Evolutionary conservation across 2,329 filamentous ascomycete genomes (phyloP), one percentile per base, ranked within the genome.

Genomic region (Penicillium sp.): DNA sequence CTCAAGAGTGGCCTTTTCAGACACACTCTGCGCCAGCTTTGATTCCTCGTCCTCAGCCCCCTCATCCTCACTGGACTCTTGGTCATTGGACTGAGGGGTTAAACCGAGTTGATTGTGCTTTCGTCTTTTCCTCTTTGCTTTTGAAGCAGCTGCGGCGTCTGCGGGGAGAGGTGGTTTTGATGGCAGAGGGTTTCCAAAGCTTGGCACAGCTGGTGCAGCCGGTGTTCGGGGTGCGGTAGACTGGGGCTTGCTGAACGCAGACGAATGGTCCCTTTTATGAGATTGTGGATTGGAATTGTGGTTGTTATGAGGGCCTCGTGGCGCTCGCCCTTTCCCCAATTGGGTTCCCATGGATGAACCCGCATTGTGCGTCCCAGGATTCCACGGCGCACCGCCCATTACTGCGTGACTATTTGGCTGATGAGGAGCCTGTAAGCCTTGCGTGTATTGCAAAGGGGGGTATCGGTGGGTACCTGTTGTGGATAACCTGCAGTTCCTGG

Each of bases 361-460:
- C 60, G 77, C 71, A 40, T 74, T 70, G 49, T 78, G 72, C 44
- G 68, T 69, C 41, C 80, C 78, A 65, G 79, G 79, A 3, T 77
- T 77, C 71, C 80, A 79, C 47, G 74, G 74, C 55, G 81, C 77
- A 2, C 77, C 77, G 0, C 76, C 80, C 80, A 77, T 79, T 58
- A 75, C 70, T 63, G 76, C 66, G 50, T 72, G 55, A 52, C 66
- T 61, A 27, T 47, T 52, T 14, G 60, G 43, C 10, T 53, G 58
- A 3, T 59, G 50, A 22, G 59, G 58, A 16, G 54, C 39, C 13
- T 57, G 53, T 8, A 59, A 39, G 11, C 41, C 53, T 4, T 63
- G 41, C 35, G 55, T 48, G 25, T 60, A 61, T 19, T 52, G 13
- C 22, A 54, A 51, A 25, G 56, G 41, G 33, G 14, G 11, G 10